Percentiles rank a stretch among this genome's conserved stretches.
Evolutionary conservation across 1,284 basidiomycete species (phyloP).

Genomic region (Erythrobasidium hasegawianum): DNA sequence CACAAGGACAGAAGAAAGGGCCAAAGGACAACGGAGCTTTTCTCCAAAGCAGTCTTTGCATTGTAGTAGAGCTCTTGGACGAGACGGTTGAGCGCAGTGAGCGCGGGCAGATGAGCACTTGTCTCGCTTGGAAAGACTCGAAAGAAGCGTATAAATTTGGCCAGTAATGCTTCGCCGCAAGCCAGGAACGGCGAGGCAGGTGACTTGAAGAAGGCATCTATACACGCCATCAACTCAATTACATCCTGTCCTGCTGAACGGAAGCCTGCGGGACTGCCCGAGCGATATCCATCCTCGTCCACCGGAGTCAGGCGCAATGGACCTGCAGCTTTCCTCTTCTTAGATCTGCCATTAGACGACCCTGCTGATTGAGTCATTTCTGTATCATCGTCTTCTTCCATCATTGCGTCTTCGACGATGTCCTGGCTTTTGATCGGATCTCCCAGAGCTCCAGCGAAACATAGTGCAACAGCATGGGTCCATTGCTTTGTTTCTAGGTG

Average conservation of each 20-base stretch:
- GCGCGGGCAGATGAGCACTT: slow-evolving; percentile 67
- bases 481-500: slow-evolving; percentile 65
- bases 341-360: neutral
- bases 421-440: slow-evolving; percentile 56
- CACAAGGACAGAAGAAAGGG: slow-evolving; percentile 64
- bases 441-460: slow-evolving; percentile 70
- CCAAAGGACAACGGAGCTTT: slow-evolving; percentile 63
- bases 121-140: slow-evolving; percentile 62
- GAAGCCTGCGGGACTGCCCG: neutral
- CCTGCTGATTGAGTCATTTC: slow-evolving; percentile 1
- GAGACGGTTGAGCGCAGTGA: slow-evolving; percentile 61
- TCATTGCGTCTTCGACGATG: slow-evolving; percentile 48
- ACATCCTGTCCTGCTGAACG: slow-evolving; percentile 24
- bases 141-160: slow-evolving; percentile 65
- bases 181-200: slow-evolving; percentile 37
- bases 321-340: slow-evolving; percentile 15
- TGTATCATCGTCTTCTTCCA: slow-evolving; percentile 39
- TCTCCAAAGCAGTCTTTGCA: slow-evolving; percentile 53
- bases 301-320: neutral
- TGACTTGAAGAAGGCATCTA: slow-evolving; percentile 40
- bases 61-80: slow-evolving; percentile 31
- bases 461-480: slow-evolving; percentile 64
- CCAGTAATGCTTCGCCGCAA: slow-evolving; percentile 56
- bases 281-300: neutral
- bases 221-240: slow-evolving; percentile 39